These are phyloP conservation scores for Brettanomyces custersianus DNA, from an alignment of 805 yeast genomes.

Conservation along the genomic window DNA sequence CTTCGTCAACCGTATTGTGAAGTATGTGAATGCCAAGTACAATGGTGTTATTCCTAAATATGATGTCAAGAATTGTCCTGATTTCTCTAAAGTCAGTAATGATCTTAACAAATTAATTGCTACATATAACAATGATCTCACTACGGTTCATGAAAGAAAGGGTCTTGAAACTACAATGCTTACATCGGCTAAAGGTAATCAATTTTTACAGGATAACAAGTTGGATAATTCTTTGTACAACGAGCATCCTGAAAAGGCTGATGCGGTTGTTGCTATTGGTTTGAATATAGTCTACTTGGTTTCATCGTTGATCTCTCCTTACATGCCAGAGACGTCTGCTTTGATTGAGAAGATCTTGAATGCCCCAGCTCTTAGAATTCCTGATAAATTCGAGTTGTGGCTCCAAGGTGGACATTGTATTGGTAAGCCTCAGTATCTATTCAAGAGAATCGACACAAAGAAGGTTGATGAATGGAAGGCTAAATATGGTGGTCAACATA, in stretches of 20 bases:
- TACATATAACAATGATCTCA: constrained; percentile 65
- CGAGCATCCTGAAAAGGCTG: constrained; percentile 69
- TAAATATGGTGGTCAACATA: constrained; percentile 75
- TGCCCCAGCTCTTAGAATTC: constrained; percentile 71
- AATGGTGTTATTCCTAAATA: constrained; percentile 80
- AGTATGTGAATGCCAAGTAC: constrained; percentile 84
- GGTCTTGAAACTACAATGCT: constrained; percentile 92
- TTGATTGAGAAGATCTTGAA: constrained; percentile 73
- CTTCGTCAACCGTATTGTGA: constrained; percentile 87
- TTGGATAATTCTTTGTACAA: constrained; percentile 80
- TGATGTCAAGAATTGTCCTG: constrained; percentile 38
- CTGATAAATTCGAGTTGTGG: constrained; percentile 62
- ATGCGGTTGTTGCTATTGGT: constrained; percentile 89
- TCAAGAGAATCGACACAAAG: constrained; percentile 85
- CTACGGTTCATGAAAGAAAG: constrained; percentile 69
- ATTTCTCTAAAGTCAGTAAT: constrained; percentile 33
- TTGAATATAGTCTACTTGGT: constrained; percentile 80
- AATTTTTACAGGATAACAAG: constrained; percentile 91
- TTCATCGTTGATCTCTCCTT: constrained; percentile 78
- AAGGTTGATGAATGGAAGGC: constrained; percentile 81
- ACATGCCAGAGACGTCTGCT: constrained; percentile 75
- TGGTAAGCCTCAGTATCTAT: constrained; percentile 85
- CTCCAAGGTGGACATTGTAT: constrained; percentile 78
- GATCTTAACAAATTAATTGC: constrained; percentile 59
- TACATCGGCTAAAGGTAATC: constrained; percentile 87